Conservation (phyloP, 2,329 filamentous ascomycete species). For the Fusarium piperis region DNA sequence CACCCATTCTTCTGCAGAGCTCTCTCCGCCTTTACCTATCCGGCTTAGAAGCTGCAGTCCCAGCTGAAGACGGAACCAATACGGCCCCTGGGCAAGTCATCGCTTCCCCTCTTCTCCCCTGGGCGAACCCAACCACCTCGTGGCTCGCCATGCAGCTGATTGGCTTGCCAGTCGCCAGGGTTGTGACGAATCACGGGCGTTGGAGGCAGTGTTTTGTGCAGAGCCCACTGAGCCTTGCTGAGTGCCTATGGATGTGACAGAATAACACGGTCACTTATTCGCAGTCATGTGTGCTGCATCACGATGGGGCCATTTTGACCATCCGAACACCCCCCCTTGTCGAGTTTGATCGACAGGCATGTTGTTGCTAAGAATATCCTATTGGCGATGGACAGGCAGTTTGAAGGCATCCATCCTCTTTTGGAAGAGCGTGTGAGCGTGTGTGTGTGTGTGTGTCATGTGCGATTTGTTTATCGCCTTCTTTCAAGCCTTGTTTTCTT, state of each 20-base stretch:
- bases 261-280: too few relatives aligned
- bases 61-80: constrained; percentile 19
- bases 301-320: too few relatives aligned
- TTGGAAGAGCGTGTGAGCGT: neutral
- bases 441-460: constrained; percentile 10
- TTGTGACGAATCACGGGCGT: constrained; percentile 24
- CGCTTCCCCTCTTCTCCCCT: neutral
- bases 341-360: constrained; percentile 28
- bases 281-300: too few relatives aligned
- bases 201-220: constrained; percentile 14
- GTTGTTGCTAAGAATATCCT: constrained; percentile 35
- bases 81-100: constrained; percentile 5
- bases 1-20: neutral
- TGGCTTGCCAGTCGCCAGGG: constrained; percentile 1
- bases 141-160: constrained; percentile 6
- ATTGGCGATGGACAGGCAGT: neutral
- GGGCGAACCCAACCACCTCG: neutral
- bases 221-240: constrained; percentile 12
- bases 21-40: neutral
- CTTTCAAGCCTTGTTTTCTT: neutral
- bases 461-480: constrained; percentile 20
- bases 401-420: neutral
- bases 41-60: neutral
- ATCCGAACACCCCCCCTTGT: neutral
- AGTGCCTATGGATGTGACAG: neutral